A percentile compares a stretch with the other conserved stretches of the same genome.
phyloP scores from a whole-genome alignment of 352 stramenopile genomes.

The Aphanomyces euteiches region DNA sequence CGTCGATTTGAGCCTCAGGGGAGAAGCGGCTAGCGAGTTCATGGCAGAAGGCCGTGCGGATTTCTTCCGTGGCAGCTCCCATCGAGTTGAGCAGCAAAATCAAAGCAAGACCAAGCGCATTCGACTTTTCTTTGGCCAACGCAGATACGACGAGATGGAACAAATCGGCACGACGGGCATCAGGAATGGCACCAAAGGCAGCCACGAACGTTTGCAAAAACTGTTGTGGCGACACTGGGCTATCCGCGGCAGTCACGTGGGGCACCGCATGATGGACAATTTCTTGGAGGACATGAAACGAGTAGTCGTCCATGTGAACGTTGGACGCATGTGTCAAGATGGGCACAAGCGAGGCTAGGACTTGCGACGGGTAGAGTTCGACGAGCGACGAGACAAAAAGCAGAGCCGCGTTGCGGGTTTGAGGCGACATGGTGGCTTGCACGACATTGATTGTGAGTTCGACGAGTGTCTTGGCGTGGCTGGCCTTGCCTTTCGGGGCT shows the following conservation, averaged over 20 bases:
- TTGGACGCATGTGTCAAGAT: constrained; percentile 58
- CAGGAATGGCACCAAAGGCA: constrained; percentile 63
- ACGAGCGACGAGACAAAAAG: constrained; percentile 80
- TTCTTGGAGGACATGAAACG: constrained; percentile 82
- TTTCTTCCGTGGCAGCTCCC: constrained; percentile 32
- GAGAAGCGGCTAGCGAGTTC: constrained; percentile 55
- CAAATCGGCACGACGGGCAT: constrained; percentile 49
- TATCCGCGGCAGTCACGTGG: constrained; percentile 49
- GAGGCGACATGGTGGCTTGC: constrained; percentile 54
- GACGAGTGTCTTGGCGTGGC: constrained; percentile 53
- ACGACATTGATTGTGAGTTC: constrained; percentile 74
- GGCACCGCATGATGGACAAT: constrained; percentile 78
- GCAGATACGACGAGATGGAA: constrained; percentile 63
- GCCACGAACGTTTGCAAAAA: constrained; percentile 77
- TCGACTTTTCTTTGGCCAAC: constrained; percentile 49
- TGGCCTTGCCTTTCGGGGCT: background rate
- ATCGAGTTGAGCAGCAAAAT: constrained; percentile 45
- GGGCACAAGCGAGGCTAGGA: constrained; percentile 71
- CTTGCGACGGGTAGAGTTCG: constrained; percentile 62
- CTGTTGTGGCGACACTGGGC: constrained; percentile 57
- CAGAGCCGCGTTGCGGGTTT: constrained; percentile 77
- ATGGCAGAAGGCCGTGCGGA: constrained; percentile 66
- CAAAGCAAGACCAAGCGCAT: constrained; percentile 55
- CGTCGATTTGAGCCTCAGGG: constrained; percentile 53
- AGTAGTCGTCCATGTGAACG: constrained; percentile 75